Evolutionary conservation across 371 early-diverging fungal species (phyloP), one percentile per base, ranked within the genome.

Genomic region (Lichtheimia ornata): DNA sequence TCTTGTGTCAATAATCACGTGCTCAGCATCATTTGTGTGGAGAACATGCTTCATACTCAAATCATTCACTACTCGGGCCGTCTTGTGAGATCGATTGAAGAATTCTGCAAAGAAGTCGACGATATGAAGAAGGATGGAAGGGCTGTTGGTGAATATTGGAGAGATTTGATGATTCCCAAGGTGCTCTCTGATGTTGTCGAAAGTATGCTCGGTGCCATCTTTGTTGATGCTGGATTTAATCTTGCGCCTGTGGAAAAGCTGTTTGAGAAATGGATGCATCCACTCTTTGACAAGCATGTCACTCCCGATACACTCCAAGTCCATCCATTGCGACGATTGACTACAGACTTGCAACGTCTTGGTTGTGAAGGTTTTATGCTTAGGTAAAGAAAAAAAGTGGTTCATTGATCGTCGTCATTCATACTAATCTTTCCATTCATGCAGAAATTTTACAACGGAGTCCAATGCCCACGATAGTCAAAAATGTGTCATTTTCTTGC

Each of bases 1-100:
- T 87, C 91, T 0, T 86, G 93, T n/a, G 94, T 95, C 51, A 91
- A 89, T 79, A 96, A 97, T 63, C 85, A 86, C 61, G 83, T 94
- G 41, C 79, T 97, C 42, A 90, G 89, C 6, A 81, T 89, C n/a
- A 80, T 94, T 14, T 80, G 90, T 41, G 73, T 84, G 51, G 67
- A 76, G 17, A 67, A 84, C 14, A 84, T 85, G 0, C 71, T 96
- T 15, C 88, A 88, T 58, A 74, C 67, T 11, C 81, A 87, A 58
- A 77, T 95, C 42, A 79, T 84, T 18, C 90, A 88, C 72, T 84
- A 75, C 51, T 91, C 91, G 5, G 64, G 73, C 0, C 64, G 69
- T 5, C 63, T 92, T 41, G 65, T 78, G 4, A 49, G 69, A 0
- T 83, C 83, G 0, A 82, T 93, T 40, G 70, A 75, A 4, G 70